Base-by-base conservation (phyloP, 73 alveolate species). In the Paramecium primaurelia region DNA sequence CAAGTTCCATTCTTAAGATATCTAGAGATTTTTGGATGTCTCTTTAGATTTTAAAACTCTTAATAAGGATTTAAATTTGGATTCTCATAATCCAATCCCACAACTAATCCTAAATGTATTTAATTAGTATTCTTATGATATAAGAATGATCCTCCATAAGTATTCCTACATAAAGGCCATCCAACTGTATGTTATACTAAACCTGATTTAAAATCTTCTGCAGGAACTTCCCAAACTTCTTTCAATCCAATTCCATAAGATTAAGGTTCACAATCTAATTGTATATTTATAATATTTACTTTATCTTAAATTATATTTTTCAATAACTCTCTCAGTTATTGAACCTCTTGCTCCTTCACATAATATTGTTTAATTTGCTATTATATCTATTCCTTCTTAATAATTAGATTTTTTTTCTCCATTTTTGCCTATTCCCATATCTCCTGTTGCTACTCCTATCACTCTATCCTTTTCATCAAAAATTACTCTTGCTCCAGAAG, bases 261-360 rank as follows among this genome's bases (percentile, higher is more conserved):
- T 89, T 96, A 93, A 22, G 25, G 25, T 22, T 22, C 25, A 22
- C 25, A 22, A 44, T 93, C 95, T 73, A 4, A 49, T 11, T 8
- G 0, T 30, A 37, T 37, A 73, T 10, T 1, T 12, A 22, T 34
- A 1, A 36, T 37, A 12, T 12, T 37, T 73, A 73, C 87, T 10
- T 45, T 94, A 59, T 36, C 97, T 86, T 59, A 94, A 86, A 32
- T 94, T 58, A 60, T 92, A 96, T 59, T 97, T 86, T 73, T 95
- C 49, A 58, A 93, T 95, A 9, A 96, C 38, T 44, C 93, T 84
- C 44, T 95, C 97, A n/a, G 98, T 86, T 26, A 98, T 89, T 45
- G 99, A 96, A 45, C 99, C 99, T 68, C 99, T 59, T 86, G 98
- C 95, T 60, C 99, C 99, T 96, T 98, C 99, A 14, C 99, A 96